A percentile compares a stretch with the other conserved stretches of the same genome.
Conservation (phyloP, 495 filamentous ascomycete species). For the Poronia punctata region DNA sequence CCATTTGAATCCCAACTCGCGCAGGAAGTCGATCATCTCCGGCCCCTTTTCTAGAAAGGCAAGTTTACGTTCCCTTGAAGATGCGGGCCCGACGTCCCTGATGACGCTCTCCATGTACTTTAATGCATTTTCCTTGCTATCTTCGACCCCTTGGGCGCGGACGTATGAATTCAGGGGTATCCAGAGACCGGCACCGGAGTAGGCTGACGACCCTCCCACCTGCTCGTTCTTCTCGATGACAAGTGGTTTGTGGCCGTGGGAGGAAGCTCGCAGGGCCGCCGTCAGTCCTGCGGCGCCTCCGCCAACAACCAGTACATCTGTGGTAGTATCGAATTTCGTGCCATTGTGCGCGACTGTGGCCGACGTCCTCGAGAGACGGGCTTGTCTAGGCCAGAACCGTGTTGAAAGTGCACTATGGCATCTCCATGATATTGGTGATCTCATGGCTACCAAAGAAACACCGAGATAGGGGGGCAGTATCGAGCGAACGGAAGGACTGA, state of each 20-base stretch:
- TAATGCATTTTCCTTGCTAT: constrained; percentile 10
- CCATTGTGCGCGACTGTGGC: no score
- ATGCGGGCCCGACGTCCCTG: constrained; percentile 10
- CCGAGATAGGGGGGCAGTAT: no score
- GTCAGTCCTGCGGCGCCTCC: constrained; percentile 18
- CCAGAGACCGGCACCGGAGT: constrained; percentile 21
- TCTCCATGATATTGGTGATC: no score
- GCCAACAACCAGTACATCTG: constrained; percentile 22
- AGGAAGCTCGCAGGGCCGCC: constrained; percentile 16
- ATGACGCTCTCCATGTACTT: constrained; percentile 15
- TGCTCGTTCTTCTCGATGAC: constrained; percentile 19
- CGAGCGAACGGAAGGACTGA: no score
- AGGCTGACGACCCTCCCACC: constrained; percentile 19
- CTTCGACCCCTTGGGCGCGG: constrained; percentile 1
- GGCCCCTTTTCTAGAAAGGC: constrained; percentile 20
- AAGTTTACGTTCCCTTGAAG: constrained; percentile 5
- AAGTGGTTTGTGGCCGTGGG: constrained; percentile 12
- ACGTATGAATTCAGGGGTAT: constrained; percentile 14
- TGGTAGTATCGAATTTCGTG: no score
- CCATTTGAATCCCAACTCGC: constrained; percentile 9
- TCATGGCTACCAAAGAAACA: no score
- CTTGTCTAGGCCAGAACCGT: no score
- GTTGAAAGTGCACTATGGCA: no score
- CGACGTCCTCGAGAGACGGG: no score
- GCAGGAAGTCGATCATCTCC: constrained; percentile 18